Conservation (phyloP, 2,329 filamentous ascomycete genomes). For the Colletotrichum tamarilloi region DNA sequence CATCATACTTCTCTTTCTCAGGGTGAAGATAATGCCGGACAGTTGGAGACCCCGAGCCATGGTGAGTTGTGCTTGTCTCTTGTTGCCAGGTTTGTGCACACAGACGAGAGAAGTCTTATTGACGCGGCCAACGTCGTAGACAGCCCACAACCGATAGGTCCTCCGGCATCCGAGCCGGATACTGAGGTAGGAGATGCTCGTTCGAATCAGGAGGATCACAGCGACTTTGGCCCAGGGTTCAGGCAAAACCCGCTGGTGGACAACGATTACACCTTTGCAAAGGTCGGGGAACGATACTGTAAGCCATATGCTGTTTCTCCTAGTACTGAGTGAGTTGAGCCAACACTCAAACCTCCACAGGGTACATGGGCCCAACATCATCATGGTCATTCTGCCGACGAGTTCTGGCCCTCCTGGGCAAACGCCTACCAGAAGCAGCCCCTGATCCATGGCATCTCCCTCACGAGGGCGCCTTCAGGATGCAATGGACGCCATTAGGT, state of each 20-base stretch:
- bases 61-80: neutral
- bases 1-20: neutral
- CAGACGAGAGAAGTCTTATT: neutral
- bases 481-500: constrained; percentile 43
- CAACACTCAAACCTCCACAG: constrained; percentile 27
- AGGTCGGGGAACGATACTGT: constrained; percentile 45
- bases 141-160: constrained; percentile 1
- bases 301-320: constrained; percentile 11
- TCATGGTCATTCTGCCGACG: constrained; percentile 50
- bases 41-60: constrained; percentile 22
- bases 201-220: neutral
- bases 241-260: constrained; percentile 45
- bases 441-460: constrained; percentile 45
- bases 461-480: constrained; percentile 43
- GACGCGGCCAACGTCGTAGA: neutral
- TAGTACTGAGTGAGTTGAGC: neutral
- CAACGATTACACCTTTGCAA: constrained; percentile 45
- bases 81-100: neutral
- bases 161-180: constrained; percentile 18
- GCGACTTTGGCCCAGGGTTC: constrained; percentile 29
- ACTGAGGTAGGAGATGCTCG: constrained; percentile 10
- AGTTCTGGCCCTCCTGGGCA: constrained; percentile 45
- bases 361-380: constrained; percentile 49
- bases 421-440: constrained; percentile 45
- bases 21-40: neutral